phyloP scores from a whole-genome alignment of 257 asterid genomes.

The Lavandula angustifolia region DNA sequence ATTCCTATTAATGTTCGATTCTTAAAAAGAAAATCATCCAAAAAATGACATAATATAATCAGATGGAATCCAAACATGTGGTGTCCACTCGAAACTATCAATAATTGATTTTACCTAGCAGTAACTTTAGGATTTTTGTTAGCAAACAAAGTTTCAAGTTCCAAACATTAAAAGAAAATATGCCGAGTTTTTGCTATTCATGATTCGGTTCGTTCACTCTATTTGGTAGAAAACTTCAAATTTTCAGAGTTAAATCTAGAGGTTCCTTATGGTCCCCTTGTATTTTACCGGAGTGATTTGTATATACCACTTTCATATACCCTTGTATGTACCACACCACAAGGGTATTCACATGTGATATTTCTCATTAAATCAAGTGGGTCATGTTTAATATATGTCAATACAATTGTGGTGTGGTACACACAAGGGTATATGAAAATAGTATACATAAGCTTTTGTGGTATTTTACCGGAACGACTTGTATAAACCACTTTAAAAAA shows the following conservation, averaged over 20 bases:
- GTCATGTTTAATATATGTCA: no score
- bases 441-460: no score
- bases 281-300: no score
- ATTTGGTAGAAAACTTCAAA: not conserved
- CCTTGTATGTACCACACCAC: no score
- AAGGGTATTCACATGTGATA: no score
- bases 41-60: not conserved
- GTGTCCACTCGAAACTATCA: conserved; percentile 20
- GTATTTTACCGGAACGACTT: no score
- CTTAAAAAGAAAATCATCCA: not conserved
- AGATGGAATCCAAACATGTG: conserved; percentile 13
- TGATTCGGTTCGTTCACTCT: not conserved
- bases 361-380: no score
- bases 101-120: conserved; percentile 16
- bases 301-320: no score
- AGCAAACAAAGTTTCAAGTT: conserved; percentile 31
- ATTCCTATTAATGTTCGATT: not conserved
- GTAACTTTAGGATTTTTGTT: conserved; percentile 8
- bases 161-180: conserved; percentile 15
- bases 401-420: no score
- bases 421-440: no score
- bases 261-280: not conserved
- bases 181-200: not conserved
- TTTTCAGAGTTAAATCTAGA: not conserved
- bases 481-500: no score